phyloP scores from a whole-genome alignment of 1,284 basidiomycete species.

The Caloboletus inedulis region DNA sequence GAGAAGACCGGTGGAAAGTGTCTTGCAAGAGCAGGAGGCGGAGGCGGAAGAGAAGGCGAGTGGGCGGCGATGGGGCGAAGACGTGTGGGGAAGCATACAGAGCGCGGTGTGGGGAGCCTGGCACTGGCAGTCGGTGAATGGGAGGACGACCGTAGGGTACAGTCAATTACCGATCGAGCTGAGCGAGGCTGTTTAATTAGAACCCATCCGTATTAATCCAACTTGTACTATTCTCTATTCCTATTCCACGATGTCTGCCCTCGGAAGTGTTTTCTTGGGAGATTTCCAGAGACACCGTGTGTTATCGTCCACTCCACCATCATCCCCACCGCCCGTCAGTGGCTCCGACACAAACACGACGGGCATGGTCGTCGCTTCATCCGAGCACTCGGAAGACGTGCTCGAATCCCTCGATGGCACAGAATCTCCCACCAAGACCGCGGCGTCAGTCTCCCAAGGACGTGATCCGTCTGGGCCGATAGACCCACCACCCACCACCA shows the following conservation, averaged over 20 bases:
- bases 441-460: constrained; percentile 4
- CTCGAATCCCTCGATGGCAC: constrained; percentile 32
- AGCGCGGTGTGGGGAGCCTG: constrained; percentile 39
- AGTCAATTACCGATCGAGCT: constrained; percentile 71
- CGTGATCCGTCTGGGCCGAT: background rate
- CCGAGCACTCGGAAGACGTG: constrained; percentile 18
- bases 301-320: constrained; percentile 60
- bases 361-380: constrained; percentile 24
- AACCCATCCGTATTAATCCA: background rate
- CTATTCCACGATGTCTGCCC: constrained; percentile 43
- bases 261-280: constrained; percentile 75
- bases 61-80: constrained; percentile 6
- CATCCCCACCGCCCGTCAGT: constrained; percentile 50
- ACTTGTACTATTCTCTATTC: background rate
- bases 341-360: constrained; percentile 2
- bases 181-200: constrained; percentile 36
- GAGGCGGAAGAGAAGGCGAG: constrained; percentile 28
- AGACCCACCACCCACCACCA: constrained; percentile 29
- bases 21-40: constrained; percentile 60
- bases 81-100: constrained; percentile 45
- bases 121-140: constrained; percentile 37
- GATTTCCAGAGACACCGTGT: constrained; percentile 62
- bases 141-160: constrained; percentile 51
- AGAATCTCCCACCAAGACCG: constrained; percentile 20
- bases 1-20: constrained; percentile 65